Evolutionary conservation across 139 green algal genomes (phyloP).

Genomic region (Mesotaenium endlicherianum): DNA sequence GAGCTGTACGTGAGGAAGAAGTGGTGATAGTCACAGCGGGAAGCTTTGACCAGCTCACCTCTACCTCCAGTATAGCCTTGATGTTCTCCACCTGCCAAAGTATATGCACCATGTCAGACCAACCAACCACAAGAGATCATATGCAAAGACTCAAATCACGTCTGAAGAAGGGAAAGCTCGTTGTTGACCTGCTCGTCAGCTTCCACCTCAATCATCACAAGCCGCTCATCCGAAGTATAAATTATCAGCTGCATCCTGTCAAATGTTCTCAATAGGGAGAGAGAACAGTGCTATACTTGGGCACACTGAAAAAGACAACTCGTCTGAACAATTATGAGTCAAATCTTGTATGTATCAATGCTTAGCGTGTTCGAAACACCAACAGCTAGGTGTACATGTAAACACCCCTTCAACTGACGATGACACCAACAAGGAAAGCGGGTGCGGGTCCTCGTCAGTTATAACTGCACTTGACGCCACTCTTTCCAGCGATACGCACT

Average conservation of each 20-base stretch:
- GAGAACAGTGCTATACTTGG: no score
- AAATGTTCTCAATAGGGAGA: no score
- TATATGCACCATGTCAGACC: neutral
- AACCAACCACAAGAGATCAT: neutral
- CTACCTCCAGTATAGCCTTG: slow-evolving; percentile 29
- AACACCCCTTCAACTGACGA: no score
- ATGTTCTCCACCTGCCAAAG: slow-evolving; percentile 17
- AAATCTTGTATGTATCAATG: no score
- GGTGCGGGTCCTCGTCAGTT: no score
- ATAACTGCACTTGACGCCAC: no score
- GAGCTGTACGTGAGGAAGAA: neutral
- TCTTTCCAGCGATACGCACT: no score
- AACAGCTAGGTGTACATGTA: no score
- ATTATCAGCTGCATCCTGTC: slow-evolving; percentile 10
- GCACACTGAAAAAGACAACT: no score
- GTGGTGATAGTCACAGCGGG: neutral
- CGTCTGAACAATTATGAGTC: no score
- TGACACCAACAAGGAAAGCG: no score
- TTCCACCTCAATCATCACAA: neutral
- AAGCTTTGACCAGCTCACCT: slow-evolving; percentile 1
- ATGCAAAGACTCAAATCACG: slow-evolving; percentile 1
- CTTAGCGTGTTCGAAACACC: no score
- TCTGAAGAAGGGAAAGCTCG: neutral
- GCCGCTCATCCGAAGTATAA: neutral
- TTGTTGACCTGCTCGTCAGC: neutral